Evolutionary conservation across 768 basidiomycete genomes (phyloP).

Genomic region (Mycena latifolia): DNA sequence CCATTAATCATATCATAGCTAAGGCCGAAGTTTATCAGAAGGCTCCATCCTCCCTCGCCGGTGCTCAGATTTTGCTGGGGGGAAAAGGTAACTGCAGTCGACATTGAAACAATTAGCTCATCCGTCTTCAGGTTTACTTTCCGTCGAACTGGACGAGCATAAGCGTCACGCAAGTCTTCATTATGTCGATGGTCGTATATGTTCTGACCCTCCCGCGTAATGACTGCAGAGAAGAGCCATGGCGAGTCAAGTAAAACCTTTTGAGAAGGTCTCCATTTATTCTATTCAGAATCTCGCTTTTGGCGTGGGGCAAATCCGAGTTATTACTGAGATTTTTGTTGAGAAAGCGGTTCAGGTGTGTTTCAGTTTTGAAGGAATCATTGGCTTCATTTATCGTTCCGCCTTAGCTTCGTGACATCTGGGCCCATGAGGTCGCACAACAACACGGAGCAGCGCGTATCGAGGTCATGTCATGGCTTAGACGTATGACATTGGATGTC

Average conservation of each 20-base stretch:
- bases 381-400: no score
- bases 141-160: conserved; percentile 15
- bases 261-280: no score
- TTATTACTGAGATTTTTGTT: not conserved
- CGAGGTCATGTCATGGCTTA: not conserved
- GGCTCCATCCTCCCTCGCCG: not conserved
- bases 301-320: not conserved
- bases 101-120: no score
- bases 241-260: no score
- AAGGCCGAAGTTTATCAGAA: conserved; percentile 9
- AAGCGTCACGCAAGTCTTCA: conserved; percentile 17
- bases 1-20: conserved; percentile 19
- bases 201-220: no score
- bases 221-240: no score
- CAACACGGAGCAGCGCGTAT: not conserved
- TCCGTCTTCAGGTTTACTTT: no score
- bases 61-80: not conserved
- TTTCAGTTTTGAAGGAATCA: no score
- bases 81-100: no score
- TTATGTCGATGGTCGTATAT: no score
- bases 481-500: conserved; percentile 2
- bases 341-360: not conserved
- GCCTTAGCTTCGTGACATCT: conserved; percentile 1
- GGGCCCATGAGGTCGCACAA: not conserved
- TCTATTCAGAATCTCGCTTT: no score